Conservation (phyloP, 768 basidiomycete species). For the Pluteus cervinus region DNA sequence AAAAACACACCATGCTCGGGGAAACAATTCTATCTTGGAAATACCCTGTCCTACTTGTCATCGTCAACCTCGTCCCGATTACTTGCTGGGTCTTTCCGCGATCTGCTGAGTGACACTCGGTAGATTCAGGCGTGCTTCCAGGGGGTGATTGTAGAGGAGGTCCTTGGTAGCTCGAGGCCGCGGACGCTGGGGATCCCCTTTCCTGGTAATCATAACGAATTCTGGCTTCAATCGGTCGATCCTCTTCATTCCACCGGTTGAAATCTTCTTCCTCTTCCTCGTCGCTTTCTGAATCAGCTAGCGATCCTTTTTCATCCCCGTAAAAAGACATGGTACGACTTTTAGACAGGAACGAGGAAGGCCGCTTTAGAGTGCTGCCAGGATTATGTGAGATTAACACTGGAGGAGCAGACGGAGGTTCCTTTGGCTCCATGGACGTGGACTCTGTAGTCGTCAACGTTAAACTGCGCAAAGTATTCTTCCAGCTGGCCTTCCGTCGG, state of each 20-base stretch:
- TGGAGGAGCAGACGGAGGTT: conserved; percentile 15
- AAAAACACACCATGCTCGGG: conserved; percentile 82
- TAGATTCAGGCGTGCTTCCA: too few relatives aligned
- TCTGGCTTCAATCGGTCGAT: conserved; percentile 70
- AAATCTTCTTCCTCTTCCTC: conserved; percentile 48
- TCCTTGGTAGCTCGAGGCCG: too few relatives aligned
- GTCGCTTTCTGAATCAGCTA: conserved; percentile 52
- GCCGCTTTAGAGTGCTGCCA: conserved; percentile 10
- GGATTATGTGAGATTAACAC: conserved; percentile 2
- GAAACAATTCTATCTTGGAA: conserved; percentile 93
- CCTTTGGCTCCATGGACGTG: conserved; percentile 26
- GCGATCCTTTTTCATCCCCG: conserved; percentile 40
- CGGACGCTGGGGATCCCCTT: too few relatives aligned
- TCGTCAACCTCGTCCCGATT: conserved; percentile 84
- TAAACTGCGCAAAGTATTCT: conserved; percentile 48
- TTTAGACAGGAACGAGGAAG: conserved; percentile 7
- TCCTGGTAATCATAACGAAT: conserved; percentile 60
- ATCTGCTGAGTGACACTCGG: too few relatives aligned
- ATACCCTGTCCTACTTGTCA: conserved; percentile 92
- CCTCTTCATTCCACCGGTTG: conserved; percentile 51
- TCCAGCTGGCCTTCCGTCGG: conserved; percentile 54
- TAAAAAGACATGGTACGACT: too few relatives aligned
- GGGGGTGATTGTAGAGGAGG: too few relatives aligned
- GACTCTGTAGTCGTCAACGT: too few relatives aligned
- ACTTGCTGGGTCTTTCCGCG: conserved; percentile 42